Conservation (phyloP, 2,329 filamentous ascomycete genomes). For the Arthroderma sp. region DNA sequence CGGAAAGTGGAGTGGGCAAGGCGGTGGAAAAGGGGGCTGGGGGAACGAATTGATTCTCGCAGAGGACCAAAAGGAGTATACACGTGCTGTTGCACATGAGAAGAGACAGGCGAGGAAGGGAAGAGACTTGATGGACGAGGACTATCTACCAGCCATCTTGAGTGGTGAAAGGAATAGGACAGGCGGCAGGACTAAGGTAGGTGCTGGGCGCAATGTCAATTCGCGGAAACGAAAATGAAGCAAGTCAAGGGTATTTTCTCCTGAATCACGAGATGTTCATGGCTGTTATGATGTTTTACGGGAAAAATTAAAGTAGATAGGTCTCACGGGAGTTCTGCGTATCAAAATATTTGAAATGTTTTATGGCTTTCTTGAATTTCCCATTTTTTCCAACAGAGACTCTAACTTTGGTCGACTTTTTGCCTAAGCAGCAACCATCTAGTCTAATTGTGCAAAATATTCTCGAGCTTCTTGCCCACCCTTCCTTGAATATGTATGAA, state of each 20-base stretch:
- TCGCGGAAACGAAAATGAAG: conserved; percentile 43
- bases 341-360: too few relatives aligned
- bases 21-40: conserved; percentile 78
- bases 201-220: conserved; percentile 78
- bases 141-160: conserved; percentile 75
- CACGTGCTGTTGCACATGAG: conserved; percentile 49
- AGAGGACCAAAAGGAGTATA: conserved; percentile 93
- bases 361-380: too few relatives aligned
- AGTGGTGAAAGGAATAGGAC: conserved; percentile 58
- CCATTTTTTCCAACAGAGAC: too few relatives aligned
- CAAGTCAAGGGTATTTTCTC: too few relatives aligned
- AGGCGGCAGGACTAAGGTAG: conserved; percentile 61
- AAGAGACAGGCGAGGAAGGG: conserved; percentile 47
- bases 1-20: conserved; percentile 53
- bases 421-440: too few relatives aligned
- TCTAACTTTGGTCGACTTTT: too few relatives aligned
- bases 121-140: conserved; percentile 85
- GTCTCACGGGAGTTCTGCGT: too few relatives aligned
- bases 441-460: neutral
- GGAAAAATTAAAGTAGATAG: too few relatives aligned
- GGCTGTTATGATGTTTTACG: too few relatives aligned
- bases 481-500: neutral
- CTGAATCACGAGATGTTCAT: too few relatives aligned
- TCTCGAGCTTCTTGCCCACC: neutral
- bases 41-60: conserved; percentile 70